These are phyloP conservation scores for Eutypella sp. DNA, from an alignment of 2,329 filamentous ascomycete species.

Conservation along the genomic window DNA sequence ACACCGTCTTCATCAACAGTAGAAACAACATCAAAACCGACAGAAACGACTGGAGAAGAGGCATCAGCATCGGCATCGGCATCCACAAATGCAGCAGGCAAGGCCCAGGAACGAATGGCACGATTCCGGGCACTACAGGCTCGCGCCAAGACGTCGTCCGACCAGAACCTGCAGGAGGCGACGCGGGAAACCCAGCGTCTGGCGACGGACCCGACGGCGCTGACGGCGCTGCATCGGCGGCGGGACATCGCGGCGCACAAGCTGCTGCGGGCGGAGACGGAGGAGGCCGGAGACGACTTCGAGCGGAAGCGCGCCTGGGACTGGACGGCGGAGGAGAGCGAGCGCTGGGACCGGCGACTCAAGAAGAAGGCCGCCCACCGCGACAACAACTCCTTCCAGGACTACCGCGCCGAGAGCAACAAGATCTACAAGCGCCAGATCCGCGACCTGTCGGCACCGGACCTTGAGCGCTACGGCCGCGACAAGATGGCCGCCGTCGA, in stretches of 20 bases:
- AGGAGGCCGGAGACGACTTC: constrained; percentile 83
- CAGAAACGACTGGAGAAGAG: constrained; percentile 4
- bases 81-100: constrained; percentile 21
- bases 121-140: constrained; percentile 85
- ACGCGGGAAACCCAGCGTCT: constrained; percentile 77
- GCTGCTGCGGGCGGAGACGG: constrained; percentile 84
- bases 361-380: constrained; percentile 78
- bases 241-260: constrained; percentile 88
- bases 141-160: constrained; percentile 66
- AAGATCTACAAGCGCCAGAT: constrained; percentile 95
- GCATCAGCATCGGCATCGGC: constrained; percentile 10
- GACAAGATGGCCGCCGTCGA: constrained; percentile 83
- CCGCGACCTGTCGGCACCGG: constrained; percentile 61
- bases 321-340: constrained; percentile 93
- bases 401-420: constrained; percentile 80
- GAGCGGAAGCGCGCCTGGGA: constrained; percentile 98
- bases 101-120: constrained; percentile 64
- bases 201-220: constrained; percentile 69
- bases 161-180: constrained; percentile 77
- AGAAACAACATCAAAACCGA: too few relatives aligned
- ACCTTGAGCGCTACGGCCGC: constrained; percentile 79
- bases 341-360: constrained; percentile 86
- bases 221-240: constrained; percentile 76
- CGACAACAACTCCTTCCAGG: constrained; percentile 84
- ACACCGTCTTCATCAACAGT: too few relatives aligned